phyloP scores from a whole-genome alignment of 768 basidiomycete genomes.

The Boletales sp. region DNA sequence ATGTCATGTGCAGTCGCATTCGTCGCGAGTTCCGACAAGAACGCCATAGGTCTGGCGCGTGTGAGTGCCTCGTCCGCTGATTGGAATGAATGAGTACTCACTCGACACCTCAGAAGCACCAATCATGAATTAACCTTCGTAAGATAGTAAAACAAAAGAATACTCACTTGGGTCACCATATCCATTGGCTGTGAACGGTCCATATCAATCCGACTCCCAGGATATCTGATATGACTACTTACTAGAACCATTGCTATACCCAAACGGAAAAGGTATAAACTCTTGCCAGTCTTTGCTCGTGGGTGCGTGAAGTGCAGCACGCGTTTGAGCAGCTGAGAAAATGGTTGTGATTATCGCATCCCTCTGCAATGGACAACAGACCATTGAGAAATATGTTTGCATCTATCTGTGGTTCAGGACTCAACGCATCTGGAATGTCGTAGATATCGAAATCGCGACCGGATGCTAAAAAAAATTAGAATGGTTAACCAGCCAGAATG shows the following conservation, averaged over 20 bases:
- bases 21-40: constrained; percentile 60
- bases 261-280: constrained; percentile 24
- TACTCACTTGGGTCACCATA: constrained; percentile 32
- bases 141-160: background rate
- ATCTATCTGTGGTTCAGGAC: constrained; percentile 47
- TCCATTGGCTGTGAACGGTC: constrained; percentile 1
- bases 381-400: constrained; percentile 57
- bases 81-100: constrained; percentile 15
- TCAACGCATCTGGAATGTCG: constrained; percentile 14
- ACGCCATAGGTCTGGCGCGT: constrained; percentile 51
- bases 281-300: constrained; percentile 50
- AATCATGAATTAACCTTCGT: background rate
- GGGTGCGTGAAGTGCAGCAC: constrained; percentile 65
- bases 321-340: constrained; percentile 43
- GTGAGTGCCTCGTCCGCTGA: no score
- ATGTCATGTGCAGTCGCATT: constrained; percentile 51
- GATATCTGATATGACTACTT: constrained; percentile 1
- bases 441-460: constrained; percentile 1
- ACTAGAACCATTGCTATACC: constrained; percentile 1
- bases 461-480: background rate
- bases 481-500: constrained; percentile 2
- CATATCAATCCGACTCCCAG: background rate
- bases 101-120: constrained; percentile 28
- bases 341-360: constrained; percentile 37
- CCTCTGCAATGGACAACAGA: constrained; percentile 43